A percentile compares a stretch with the other conserved stretches of the same genome.
Conservation (phyloP, 2,329 filamentous ascomycete species). For the Penicillium corylophilum region DNA sequence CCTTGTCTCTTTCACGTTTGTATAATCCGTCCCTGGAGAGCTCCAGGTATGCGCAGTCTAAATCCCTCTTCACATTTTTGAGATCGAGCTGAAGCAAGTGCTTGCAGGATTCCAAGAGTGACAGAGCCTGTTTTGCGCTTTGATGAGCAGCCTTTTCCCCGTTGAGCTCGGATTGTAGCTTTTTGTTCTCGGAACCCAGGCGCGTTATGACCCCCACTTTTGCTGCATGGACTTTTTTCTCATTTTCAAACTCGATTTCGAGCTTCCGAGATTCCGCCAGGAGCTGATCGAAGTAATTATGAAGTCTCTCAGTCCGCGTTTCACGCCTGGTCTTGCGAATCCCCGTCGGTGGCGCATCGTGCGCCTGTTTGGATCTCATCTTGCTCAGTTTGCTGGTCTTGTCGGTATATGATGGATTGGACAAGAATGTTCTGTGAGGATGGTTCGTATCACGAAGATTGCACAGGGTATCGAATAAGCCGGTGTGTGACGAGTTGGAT, state of each 20-base stretch:
- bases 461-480: neutral
- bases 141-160: neutral
- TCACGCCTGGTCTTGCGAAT: neutral
- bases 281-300: neutral
- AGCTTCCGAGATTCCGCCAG: neutral
- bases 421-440: neutral
- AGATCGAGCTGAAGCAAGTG: no score
- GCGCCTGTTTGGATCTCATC: no score
- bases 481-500: neutral
- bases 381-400: neutral
- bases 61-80: no score
- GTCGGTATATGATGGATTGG: neutral
- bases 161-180: neutral
- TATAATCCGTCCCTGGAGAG: no score
- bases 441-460: no score
- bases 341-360: neutral
- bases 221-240: neutral
- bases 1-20: neutral
- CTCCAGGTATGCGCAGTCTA: no score
- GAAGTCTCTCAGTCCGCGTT: neutral
- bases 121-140: no score
- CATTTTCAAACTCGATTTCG: neutral
- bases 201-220: neutral
- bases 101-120: no score
- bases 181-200: neutral